These are phyloP conservation scores for Phytopythium delawarense DNA, from an alignment of 352 stramenopile species.

Conservation along the genomic window DNA sequence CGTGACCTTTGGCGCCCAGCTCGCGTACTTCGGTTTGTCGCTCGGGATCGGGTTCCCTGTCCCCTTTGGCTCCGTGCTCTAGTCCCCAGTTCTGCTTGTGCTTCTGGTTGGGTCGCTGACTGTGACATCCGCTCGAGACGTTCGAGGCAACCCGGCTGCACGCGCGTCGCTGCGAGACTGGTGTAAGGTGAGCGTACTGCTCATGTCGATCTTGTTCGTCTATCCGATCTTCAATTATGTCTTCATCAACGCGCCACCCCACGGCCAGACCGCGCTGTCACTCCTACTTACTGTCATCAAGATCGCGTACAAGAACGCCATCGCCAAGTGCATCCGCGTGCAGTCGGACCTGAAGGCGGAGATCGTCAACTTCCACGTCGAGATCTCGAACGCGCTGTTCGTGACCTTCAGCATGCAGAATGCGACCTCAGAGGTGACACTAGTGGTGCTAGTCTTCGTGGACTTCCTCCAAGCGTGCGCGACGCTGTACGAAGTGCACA, in stretches of 20 bases:
- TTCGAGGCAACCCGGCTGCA: constrained; percentile 1
- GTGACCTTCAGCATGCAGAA: constrained; percentile 37
- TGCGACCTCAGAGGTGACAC: constrained; percentile 22
- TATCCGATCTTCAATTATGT: constrained; percentile 19
- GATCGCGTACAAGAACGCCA: constrained; percentile 27
- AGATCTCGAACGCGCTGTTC: constrained; percentile 42
- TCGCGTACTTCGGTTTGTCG: constrained; percentile 8
- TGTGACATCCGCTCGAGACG: neutral
- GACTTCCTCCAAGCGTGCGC: constrained; percentile 15
- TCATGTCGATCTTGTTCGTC: constrained; percentile 11
- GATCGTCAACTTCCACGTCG: constrained; percentile 37
- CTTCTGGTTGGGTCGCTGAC: constrained; percentile 6
- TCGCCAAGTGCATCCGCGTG: constrained; percentile 12
- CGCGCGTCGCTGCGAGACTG: constrained; percentile 5
- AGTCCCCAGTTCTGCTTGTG: constrained; percentile 10
- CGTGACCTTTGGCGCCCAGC: neutral
- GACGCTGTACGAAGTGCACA: constrained; percentile 13
- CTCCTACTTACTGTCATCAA: constrained; percentile 28
- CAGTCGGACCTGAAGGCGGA: constrained; percentile 24
- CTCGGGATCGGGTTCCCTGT: constrained; percentile 14
- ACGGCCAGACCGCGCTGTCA: constrained; percentile 12
- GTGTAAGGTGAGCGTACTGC: constrained; percentile 2
- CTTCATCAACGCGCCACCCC: constrained; percentile 11
- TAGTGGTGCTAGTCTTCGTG: constrained; percentile 14
- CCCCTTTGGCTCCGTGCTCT: constrained; percentile 10